Conservation (phyloP, 371 early-diverging fungal genomes). For the Mucor saturninus region DNA sequence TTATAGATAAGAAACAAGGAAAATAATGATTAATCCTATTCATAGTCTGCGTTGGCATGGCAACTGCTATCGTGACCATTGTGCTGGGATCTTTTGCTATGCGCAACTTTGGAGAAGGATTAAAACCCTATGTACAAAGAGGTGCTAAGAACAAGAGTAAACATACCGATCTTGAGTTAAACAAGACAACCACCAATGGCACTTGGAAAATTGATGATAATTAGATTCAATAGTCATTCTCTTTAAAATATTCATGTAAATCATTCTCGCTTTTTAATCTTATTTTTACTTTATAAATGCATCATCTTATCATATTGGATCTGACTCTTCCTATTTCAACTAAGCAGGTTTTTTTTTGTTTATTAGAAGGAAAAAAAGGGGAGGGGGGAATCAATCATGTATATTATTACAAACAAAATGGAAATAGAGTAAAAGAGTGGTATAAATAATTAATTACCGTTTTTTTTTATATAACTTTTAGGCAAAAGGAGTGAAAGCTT, state of each 20-base stretch:
- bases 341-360: too few relatives aligned
- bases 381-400: neutral
- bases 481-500: constrained; percentile 43
- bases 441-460: too few relatives aligned
- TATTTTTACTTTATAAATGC: too few relatives aligned
- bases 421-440: neutral
- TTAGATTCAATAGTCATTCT: neutral
- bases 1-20: neutral
- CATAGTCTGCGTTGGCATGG: constrained; percentile 29
- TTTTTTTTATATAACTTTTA: constrained; percentile 12
- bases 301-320: too few relatives aligned
- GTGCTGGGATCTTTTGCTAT: constrained; percentile 40
- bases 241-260: neutral
- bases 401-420: neutral
- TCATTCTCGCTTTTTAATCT: neutral
- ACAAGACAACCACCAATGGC: constrained; percentile 31
- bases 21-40: neutral
- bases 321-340: too few relatives aligned
- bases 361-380: neutral
- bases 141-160: constrained; percentile 37
- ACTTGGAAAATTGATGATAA: constrained; percentile 52
- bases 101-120: constrained; percentile 52
- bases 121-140: constrained; percentile 36
- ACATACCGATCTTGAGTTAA: constrained; percentile 40
- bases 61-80: constrained; percentile 31